phyloP scores from a whole-genome alignment of 345 rosid species.

The Moringa oleifera region DNA sequence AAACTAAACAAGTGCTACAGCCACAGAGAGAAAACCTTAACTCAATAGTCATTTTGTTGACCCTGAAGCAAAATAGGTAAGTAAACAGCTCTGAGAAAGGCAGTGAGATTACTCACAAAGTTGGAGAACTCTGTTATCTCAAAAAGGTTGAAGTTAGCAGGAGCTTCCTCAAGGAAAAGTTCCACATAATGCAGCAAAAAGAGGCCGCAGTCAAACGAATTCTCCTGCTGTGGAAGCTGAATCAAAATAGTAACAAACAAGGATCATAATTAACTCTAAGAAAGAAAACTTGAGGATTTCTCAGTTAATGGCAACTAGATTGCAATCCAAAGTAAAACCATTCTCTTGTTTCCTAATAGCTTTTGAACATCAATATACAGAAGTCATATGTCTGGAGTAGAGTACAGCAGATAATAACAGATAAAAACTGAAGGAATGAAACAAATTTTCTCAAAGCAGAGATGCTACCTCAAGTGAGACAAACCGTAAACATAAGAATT shows the following conservation, averaged over 20 bases:
- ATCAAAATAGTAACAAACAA: slow-evolving; percentile 10
- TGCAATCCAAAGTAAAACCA: neutral
- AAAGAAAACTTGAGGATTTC: neutral
- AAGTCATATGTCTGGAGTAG: neutral
- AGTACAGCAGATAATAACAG: neutral
- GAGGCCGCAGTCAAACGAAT: slow-evolving; percentile 89
- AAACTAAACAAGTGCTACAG: neutral
- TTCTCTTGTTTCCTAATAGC: neutral
- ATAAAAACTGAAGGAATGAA: no score
- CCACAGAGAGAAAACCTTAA: neutral
- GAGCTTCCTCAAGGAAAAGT: slow-evolving; percentile 68
- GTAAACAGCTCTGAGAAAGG: neutral
- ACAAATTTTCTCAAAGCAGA: slow-evolving; percentile 9
- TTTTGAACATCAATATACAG: neutral
- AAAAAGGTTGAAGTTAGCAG: slow-evolving; percentile 58
- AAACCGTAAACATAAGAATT: slow-evolving; percentile 50
- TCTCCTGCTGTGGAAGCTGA: slow-evolving; percentile 95
- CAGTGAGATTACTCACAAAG: slow-evolving; percentile 52
- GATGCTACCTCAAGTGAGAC: slow-evolving; percentile 74
- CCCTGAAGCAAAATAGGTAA: no score
- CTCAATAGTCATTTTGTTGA: no score
- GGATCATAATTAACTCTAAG: slow-evolving; percentile 9
- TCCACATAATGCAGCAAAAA: slow-evolving; percentile 91
- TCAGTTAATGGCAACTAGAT: neutral
- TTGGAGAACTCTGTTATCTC: slow-evolving; percentile 36